Evolutionary conservation across 2,329 filamentous ascomycete genomes (phyloP).

Genomic region (Aspergillus vadensis): DNA sequence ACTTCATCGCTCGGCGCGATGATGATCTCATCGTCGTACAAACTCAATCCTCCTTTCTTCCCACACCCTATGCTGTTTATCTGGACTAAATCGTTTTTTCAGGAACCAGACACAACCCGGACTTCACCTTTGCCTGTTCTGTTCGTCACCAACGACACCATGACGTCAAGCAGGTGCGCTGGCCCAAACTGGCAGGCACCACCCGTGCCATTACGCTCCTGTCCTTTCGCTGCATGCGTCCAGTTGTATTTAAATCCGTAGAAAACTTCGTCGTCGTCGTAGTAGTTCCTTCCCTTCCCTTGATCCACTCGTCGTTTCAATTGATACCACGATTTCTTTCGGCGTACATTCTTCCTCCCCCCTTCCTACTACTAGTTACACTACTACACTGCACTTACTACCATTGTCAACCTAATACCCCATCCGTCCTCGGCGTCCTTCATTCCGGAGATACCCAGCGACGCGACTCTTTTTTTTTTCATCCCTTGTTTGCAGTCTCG

Average conservation of each 20-base stretch:
- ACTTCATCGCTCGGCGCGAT: not conserved
- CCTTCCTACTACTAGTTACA: not conserved
- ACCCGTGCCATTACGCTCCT: not conserved
- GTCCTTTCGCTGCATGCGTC: not conserved
- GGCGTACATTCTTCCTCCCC: not conserved
- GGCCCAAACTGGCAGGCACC: not conserved
- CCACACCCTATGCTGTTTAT: not conserved
- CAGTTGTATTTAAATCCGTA: not conserved
- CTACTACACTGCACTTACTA: not conserved
- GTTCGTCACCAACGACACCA: conserved; percentile 9
- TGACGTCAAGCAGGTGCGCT: conserved; percentile 12
- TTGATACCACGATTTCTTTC: not conserved
- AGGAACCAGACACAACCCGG: no score
- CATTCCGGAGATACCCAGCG: conserved; percentile 27
- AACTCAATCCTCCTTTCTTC: not conserved
- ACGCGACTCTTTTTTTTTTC: conserved; percentile 15
- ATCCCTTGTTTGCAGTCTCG: conserved; percentile 9
- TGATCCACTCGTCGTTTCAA: not conserved
- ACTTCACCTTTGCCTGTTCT: not conserved
- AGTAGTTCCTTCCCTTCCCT: not conserved
- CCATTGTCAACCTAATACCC: no score
- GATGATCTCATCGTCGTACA: conserved; percentile 3
- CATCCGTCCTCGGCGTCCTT: conserved; percentile 14
- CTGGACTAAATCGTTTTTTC: no score
- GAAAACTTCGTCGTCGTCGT: not conserved